Percentiles rank a stretch among this genome's conserved stretches.
Evolutionary conservation across 768 basidiomycete species (phyloP).

Genomic region (Gloeopeniophorella convolvens): DNA sequence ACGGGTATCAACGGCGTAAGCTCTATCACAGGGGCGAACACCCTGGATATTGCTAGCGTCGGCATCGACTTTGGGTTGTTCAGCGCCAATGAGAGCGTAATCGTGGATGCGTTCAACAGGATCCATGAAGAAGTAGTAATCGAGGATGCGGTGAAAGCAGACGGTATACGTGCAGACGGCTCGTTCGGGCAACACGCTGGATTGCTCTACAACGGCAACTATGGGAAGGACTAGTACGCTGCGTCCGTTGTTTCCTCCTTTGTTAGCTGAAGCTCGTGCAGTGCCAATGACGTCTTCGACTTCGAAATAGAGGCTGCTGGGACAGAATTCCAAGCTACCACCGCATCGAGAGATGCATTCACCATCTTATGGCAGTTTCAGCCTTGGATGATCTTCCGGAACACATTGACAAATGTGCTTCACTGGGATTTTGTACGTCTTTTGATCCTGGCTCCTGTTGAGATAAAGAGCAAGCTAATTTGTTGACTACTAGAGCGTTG

Average conservation of each 20-base stretch:
- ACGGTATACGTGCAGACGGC: slow-evolving; percentile 47
- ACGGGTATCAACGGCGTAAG: slow-evolving; percentile 35
- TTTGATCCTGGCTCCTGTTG: not conserved
- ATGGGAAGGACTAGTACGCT: slow-evolving; percentile 43
- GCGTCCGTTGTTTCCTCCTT: not conserved
- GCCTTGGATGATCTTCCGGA: slow-evolving; percentile 60
- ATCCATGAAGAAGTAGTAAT: slow-evolving; percentile 47
- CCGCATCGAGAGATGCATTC: slow-evolving; percentile 36
- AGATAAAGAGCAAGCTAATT: not conserved
- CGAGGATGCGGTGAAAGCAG: slow-evolving; percentile 39
- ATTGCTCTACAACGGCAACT: slow-evolving; percentile 66
- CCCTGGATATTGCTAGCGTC: slow-evolving; percentile 54
- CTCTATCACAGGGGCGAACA: slow-evolving; percentile 52
- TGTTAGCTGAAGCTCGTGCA: slow-evolving; percentile 20
- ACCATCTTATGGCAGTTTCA: slow-evolving; percentile 46
- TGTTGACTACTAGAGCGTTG: slow-evolving; percentile 46
- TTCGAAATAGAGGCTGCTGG: slow-evolving; percentile 54
- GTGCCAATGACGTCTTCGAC: slow-evolving; percentile 50
- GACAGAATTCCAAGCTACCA: slow-evolving; percentile 42
- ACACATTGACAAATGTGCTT: slow-evolving; percentile 43
- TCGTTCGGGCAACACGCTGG: slow-evolving; percentile 45
- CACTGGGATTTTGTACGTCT: slow-evolving; percentile 64
- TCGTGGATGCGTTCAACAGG: slow-evolving; percentile 44
- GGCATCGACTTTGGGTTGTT: slow-evolving; percentile 45
- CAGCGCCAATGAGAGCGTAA: slow-evolving; percentile 35